Evolutionary conservation across 495 filamentous ascomycete genomes (phyloP).

Genomic region (Thozetella sp.): DNA sequence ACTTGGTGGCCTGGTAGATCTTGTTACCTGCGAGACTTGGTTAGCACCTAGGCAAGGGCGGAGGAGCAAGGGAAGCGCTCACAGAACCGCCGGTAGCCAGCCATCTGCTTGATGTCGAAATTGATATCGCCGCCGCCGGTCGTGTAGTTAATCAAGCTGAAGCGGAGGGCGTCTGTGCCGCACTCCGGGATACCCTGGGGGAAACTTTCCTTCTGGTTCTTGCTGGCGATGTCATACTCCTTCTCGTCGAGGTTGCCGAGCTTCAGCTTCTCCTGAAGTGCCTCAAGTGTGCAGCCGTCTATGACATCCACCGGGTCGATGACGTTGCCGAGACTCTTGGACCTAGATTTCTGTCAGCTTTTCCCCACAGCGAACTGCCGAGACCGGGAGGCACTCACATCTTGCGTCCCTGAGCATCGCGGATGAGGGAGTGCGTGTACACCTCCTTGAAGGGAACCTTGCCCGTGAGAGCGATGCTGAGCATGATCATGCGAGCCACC

Average conservation of each 20-base stretch:
- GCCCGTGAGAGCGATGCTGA: conserved; percentile 75
- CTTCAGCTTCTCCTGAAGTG: conserved; percentile 69
- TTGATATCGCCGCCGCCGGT: conserved; percentile 88
- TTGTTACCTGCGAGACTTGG: conserved; percentile 62
- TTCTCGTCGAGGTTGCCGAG: conserved; percentile 73
- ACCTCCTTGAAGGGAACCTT: conserved; percentile 79
- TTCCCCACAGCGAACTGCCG: not conserved
- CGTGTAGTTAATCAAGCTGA: conserved; percentile 80
- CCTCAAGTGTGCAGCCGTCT: conserved; percentile 67
- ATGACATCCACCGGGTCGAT: conserved; percentile 83
- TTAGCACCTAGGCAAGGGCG: not conserved
- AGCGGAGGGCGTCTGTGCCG: conserved; percentile 81
- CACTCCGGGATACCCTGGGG: conserved; percentile 86
- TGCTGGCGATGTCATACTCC: conserved; percentile 71
- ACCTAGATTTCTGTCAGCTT: conserved; percentile 15
- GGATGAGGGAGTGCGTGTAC: conserved; percentile 74
- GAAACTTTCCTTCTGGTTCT: conserved; percentile 80
- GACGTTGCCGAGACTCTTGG: conserved; percentile 80
- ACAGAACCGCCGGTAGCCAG: conserved; percentile 83
- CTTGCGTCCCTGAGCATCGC: conserved; percentile 79
- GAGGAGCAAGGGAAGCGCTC: not conserved
- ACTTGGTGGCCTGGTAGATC: conserved; percentile 90
- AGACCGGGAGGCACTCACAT: conserved; percentile 65
- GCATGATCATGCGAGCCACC: conserved; percentile 84
- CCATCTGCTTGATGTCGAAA: conserved; percentile 83